A percentile compares a stretch with the other conserved stretches of the same genome.
These are phyloP conservation scores for Hysterium pulicare DNA, from an alignment of 2,329 filamentous ascomycete genomes.

Conservation along the genomic window DNA sequence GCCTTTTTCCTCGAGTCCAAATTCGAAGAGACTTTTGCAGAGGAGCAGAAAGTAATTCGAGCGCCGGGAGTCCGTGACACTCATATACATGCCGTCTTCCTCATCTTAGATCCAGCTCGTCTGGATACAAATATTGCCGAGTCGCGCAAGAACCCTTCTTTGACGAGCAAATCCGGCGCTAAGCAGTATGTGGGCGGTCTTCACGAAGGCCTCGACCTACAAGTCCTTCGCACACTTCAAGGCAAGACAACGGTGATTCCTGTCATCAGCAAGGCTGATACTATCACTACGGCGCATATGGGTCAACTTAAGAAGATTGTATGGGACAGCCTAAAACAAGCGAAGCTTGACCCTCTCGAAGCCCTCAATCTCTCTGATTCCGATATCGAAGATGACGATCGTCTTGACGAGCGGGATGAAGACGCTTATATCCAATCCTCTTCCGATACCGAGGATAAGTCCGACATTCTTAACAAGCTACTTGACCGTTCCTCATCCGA, in stretches of 20 bases:
- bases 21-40: constrained; percentile 94
- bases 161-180: constrained; percentile 38
- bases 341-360: constrained; percentile 84
- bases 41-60: constrained; percentile 96
- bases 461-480: constrained; percentile 37
- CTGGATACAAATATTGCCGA: constrained; percentile 76
- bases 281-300: constrained; percentile 95
- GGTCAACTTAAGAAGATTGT: constrained; percentile 84
- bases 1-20: constrained; percentile 92
- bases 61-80: constrained; percentile 92
- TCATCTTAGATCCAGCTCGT: constrained; percentile 82
- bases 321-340: constrained; percentile 80
- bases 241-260: constrained; percentile 95
- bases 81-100: constrained; percentile 93
- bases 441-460: constrained; percentile 29
- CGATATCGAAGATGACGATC: constrained; percentile 56
- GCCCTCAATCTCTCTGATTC: constrained; percentile 78
- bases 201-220: constrained; percentile 85
- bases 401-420: constrained; percentile 51
- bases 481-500: constrained; percentile 37
- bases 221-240: constrained; percentile 81
- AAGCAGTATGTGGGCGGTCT: constrained; percentile 62
- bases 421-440: constrained; percentile 40
- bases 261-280: constrained; percentile 94
- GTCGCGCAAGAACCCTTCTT: constrained; percentile 58